Base-by-base conservation (phyloP, 2,329 filamentous ascomycete genomes). In the Cryphonectria parasitica region DNA sequence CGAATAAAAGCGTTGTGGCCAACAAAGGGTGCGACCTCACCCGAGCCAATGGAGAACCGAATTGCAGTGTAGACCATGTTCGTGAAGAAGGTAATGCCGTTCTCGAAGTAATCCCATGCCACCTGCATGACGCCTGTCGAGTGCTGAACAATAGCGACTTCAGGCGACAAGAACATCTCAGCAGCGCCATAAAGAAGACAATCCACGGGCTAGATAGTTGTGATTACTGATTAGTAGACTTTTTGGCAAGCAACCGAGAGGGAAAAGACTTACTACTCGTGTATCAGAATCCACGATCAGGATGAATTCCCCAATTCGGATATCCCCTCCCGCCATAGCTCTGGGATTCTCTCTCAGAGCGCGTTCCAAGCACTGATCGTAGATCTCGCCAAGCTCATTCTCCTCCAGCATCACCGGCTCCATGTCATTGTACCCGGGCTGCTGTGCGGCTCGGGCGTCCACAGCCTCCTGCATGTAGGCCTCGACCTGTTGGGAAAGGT, bases 51-150 rank as follows among this genome's bases (percentile, higher is more conserved):
- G 28, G 89, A 88, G 76, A 90, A 94, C 36, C 87, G 85, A 75
- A 94, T 94, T 45, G 90, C 88, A 0, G 88, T 90, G 82, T 94
- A 95, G 75, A 94, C 89, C 66, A 94, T 85, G 76, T 94, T 90
- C 58, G 92, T 94, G 81, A 94, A 94, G 82, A 91, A 94, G 1
- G 91, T 92, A 76, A 93, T 91, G 22, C 82, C 90, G 74, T 91
- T 91, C 79, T 94, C 92, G 75, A 94, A 94, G 80, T 89, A 92
- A 71, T 86, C 89, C 75, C 88, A 82, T 0, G 89, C 87, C 25
- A 94, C 90, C 74, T 94, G 89, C 91, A 94, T 94, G 71, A 94
- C 91, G 36, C 91, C 90, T 7, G 90, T 91, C 0, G 87, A 87
- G 80, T 91, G 91, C 77, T 93, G 91, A 69, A 93, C 83, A 76